Base-by-base conservation (phyloP, 2,329 filamentous ascomycete genomes). In the Colletotrichum sp. region DNA sequence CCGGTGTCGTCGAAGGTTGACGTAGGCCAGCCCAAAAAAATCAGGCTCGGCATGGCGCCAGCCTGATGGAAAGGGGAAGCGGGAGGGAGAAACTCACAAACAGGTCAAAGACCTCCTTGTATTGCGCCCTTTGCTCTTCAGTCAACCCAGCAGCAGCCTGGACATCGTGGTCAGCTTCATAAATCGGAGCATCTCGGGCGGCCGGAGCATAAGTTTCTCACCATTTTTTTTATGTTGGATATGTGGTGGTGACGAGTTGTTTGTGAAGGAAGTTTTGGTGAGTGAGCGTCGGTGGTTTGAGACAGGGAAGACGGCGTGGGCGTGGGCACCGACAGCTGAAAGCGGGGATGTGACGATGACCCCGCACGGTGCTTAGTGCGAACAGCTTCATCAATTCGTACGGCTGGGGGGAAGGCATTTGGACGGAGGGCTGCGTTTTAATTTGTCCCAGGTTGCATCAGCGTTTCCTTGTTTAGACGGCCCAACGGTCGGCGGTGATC, bases 21-120 rank as follows among this genome's bases (percentile, higher is more conserved):
- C 22, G 18, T 63, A 15, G 32, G 32, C 60, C 32, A 39, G 57
- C 16, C 26, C 34, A 26, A 34, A 48, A 62, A 28, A 39, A 36
- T 66, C 28, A 36, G 52, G 48, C 34, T 66, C 68, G 28, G 64
- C 39, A 18, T 16, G 44, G 34, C 52, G 63, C 69, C 64, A 68
- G 69, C 52, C 39, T 39, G 77, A 64, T 71, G 39, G 28, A 65
- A 69, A 59, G 36, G 55, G 78, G 57, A 62, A 66, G 34, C n/a
- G 30, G 36, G 28, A 52, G 48, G 62, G 22, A 39, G 24, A 57
- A 44, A 88, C 97, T 94, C 94, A 99, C 97, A 88, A 99, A 99
- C 81, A 99, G 95, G 86, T 97, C 99, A 90, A 99, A 99, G 71
- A 97, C 97, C 91, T 99, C 97, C 95, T 99, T 99, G 92, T 99